Evolutionary conservation across 2,329 filamentous ascomycete genomes (phyloP).

Genomic region (Podosphaera aphanis): DNA sequence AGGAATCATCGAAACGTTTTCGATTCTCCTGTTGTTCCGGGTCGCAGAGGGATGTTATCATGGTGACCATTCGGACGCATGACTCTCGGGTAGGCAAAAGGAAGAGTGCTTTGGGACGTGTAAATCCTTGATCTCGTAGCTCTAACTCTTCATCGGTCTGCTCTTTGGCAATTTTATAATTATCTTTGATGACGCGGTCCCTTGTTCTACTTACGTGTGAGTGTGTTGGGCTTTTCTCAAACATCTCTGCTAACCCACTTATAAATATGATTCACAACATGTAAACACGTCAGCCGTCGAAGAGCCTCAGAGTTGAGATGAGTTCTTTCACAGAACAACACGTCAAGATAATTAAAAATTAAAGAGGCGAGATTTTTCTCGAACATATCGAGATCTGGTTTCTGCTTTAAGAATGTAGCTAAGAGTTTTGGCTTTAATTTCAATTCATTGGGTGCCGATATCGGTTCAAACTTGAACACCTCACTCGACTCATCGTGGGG

Average conservation of each 20-base stretch:
- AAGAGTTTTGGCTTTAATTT: constrained; percentile 50
- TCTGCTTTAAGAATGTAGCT: constrained; percentile 27
- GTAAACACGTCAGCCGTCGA: constrained; percentile 51
- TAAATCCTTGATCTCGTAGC: constrained; percentile 82
- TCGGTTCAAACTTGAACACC: constrained; percentile 4
- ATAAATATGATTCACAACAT: constrained; percentile 76
- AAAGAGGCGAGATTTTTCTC: constrained; percentile 45
- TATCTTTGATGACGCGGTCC: constrained; percentile 82
- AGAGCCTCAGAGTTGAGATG: constrained; percentile 43
- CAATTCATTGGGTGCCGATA: constrained; percentile 21
- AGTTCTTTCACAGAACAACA: constrained; percentile 53
- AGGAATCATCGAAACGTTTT: constrained; percentile 73
- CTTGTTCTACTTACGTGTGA: constrained; percentile 35
- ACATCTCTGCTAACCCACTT: constrained; percentile 31
- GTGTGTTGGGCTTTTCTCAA: not conserved
- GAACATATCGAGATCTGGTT: constrained; percentile 32
- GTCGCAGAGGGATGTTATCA: constrained; percentile 50
- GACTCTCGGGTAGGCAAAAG: constrained; percentile 73
- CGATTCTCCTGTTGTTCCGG: constrained; percentile 89
- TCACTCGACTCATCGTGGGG: constrained; percentile 19
- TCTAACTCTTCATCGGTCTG: constrained; percentile 42
- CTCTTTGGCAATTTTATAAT: constrained; percentile 48
- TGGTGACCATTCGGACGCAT: constrained; percentile 55
- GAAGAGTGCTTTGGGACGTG: constrained; percentile 77
- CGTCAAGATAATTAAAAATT: constrained; percentile 62